Percentiles rank a stretch among this genome's conserved stretches.
Evolutionary conservation across 2,329 filamentous ascomycete genomes (phyloP).

Genomic region (Trichoderma koningiopsis): DNA sequence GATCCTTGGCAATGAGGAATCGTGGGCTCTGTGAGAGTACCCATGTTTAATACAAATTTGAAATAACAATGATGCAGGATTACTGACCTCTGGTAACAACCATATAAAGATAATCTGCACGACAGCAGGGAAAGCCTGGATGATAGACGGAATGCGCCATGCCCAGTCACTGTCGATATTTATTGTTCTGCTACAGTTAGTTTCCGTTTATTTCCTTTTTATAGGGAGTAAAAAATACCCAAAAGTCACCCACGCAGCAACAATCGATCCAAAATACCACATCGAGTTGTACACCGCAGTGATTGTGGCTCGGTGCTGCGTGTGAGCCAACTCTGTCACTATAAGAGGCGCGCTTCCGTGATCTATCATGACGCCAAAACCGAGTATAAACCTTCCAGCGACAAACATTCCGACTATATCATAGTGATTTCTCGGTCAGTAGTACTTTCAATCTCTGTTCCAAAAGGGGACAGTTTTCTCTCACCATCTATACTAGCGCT

Average conservation of each 20-base stretch:
- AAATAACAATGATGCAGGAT: not conserved
- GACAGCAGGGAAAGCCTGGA: conserved; percentile 63
- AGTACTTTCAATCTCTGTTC: conserved; percentile 31
- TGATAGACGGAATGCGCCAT: conserved; percentile 67
- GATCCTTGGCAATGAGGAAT: conserved; percentile 38
- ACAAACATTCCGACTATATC: conserved; percentile 38
- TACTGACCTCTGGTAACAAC: conserved; percentile 59
- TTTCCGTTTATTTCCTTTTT: not conserved
- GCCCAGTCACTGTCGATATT: conserved; percentile 61
- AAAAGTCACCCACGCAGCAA: conserved; percentile 22
- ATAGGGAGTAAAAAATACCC: not conserved
- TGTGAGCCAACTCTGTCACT: conserved; percentile 67
- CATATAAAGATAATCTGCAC: conserved; percentile 68
- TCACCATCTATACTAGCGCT: conserved; percentile 15
- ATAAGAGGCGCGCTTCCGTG: conserved; percentile 66
- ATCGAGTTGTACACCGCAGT: conserved; percentile 69
- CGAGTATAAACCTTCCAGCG: conserved; percentile 47
- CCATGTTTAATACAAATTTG: not conserved
- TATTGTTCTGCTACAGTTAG: not conserved
- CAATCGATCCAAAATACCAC: conserved; percentile 45
- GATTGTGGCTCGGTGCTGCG: conserved; percentile 66
- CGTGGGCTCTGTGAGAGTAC: conserved; percentile 29
- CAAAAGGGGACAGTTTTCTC: conserved; percentile 41
- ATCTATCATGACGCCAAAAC: conserved; percentile 67
- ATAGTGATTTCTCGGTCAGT: not conserved